Base-by-base conservation (phyloP, 1,284 basidiomycete species). In the Rhodofomes roseus region DNA sequence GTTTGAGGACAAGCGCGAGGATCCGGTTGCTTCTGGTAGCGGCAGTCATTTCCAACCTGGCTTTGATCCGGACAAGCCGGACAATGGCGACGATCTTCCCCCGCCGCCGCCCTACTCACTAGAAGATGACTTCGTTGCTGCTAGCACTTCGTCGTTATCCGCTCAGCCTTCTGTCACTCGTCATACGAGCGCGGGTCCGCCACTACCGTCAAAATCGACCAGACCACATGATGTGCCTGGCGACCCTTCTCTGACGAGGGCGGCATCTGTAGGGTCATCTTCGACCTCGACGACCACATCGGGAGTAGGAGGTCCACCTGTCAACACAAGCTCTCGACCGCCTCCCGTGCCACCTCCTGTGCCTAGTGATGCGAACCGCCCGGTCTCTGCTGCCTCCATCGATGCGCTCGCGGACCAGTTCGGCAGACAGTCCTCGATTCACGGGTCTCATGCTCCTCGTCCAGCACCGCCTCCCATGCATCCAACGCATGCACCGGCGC, bases 51-150 rank as follows among this genome's bases (percentile, higher is more conserved):
- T 7, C 65, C 68, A 57, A 55, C 68, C 7, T 84, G 80, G 18
- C 68, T 74, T 81, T 55, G 79, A 81, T 46, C 85, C 82, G 81
- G 59, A 67, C 50, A 68, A 67, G 56, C 18, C 57, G 23, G 79
- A 79, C 61, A 77, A 78, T 18, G 71, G 73, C 51, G 74, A 75
- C 54, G 79, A 81, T 31, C 85, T 86, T n/a, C 74, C 73, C 4
- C 85, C 87, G 2, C 87, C 87, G 0, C 89, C 89, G 2, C 86
- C 87, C 4, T 90, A 91, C 66, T 80, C 80, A 11, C 70, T 89
- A 11, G 84, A 87, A 63, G 81, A 73, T 8, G 77, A 78, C 1
- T 76, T 77, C 2, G 18, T 55, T 29, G 25, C 9, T 37, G 18
- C 46, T 5, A 27, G 25, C 53, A 27, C 18, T 41, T 16, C 53